Evolutionary conservation across 768 basidiomycete species (phyloP).

Genomic region (Hygrophorus pudorinus): DNA sequence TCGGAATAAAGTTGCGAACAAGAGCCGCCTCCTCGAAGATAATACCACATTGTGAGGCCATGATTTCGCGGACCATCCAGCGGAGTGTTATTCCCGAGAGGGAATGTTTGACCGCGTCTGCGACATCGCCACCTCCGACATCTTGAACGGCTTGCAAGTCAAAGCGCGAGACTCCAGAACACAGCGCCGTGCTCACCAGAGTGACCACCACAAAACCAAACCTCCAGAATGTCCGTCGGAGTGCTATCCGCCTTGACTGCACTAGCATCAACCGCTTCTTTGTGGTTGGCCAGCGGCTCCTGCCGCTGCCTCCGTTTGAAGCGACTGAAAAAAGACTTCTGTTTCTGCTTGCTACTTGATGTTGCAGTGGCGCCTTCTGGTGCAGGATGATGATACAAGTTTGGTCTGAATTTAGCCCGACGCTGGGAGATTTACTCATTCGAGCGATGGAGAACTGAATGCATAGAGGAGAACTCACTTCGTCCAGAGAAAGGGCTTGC

Average conservation of each 20-base stretch:
- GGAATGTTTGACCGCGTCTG: slow-evolving; percentile 29
- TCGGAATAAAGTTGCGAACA: slow-evolving; percentile 28
- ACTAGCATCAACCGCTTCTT: not conserved
- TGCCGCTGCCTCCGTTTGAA: not conserved
- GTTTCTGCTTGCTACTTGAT: not conserved
- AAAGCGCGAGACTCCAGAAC: not conserved
- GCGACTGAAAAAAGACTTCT: not conserved
- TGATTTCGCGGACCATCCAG: slow-evolving; percentile 73
- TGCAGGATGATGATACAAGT: slow-evolving; percentile 42
- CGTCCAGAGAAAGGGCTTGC: slow-evolving; percentile 71
- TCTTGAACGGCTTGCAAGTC: slow-evolving; percentile 29
- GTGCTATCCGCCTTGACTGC: not conserved
- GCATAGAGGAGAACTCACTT: slow-evolving; percentile 30
- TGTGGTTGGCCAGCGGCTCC: not conserved
- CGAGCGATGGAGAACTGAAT: not conserved
- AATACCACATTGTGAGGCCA: slow-evolving; percentile 48
- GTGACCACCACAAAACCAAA: slow-evolving; percentile 76
- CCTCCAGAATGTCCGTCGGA: slow-evolving; percentile 55
- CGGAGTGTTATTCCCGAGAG: slow-evolving; percentile 55
- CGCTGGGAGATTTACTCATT: slow-evolving; percentile 28
- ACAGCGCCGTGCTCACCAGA: slow-evolving; percentile 29
- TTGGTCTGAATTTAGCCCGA: slow-evolving; percentile 57
- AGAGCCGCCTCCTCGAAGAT: slow-evolving; percentile 45
- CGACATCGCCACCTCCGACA: slow-evolving; percentile 56
- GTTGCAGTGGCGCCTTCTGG: slow-evolving; percentile 16